These are phyloP conservation scores for Saprolegnia diclina DNA, from an alignment of 352 stramenopile genomes.

Conservation along the genomic window DNA sequence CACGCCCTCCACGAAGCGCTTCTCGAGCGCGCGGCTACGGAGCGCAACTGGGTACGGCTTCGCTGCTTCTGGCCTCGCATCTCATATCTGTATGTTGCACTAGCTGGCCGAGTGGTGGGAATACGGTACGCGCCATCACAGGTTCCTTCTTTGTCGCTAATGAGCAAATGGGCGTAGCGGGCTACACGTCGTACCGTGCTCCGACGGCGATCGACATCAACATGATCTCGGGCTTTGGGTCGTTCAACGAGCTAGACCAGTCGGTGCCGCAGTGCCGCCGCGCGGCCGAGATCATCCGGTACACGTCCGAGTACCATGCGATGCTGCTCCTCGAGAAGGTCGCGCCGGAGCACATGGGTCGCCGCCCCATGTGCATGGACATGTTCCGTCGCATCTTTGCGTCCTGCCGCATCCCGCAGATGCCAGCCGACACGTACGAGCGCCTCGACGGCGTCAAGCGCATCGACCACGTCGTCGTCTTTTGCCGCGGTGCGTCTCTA, in stretches of 20 bases:
- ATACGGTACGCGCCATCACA: slow-evolving; percentile 72
- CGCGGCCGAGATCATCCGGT: slow-evolving; percentile 55
- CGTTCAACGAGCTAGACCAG: slow-evolving; percentile 80
- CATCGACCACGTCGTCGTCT: slow-evolving; percentile 44
- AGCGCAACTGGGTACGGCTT: slow-evolving; percentile 53
- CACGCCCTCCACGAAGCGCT: slow-evolving; percentile 47
- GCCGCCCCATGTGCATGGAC: slow-evolving; percentile 83
- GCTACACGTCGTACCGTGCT: slow-evolving; percentile 56
- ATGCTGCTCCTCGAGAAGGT: slow-evolving; percentile 77
- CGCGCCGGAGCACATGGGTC: slow-evolving; percentile 81
- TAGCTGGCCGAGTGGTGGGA: slow-evolving; percentile 91
- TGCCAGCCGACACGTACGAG: slow-evolving; percentile 46
- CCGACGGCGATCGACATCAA: slow-evolving; percentile 90
- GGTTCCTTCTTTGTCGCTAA: slow-evolving; percentile 23
- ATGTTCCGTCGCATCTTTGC: slow-evolving; percentile 88
- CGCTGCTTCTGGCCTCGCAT: neutral
- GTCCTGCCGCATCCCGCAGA: slow-evolving; percentile 81
- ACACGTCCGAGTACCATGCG: slow-evolving; percentile 83
- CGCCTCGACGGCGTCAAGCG: slow-evolving; percentile 33
- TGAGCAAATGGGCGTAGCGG: neutral
- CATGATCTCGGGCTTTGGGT: slow-evolving; percentile 95
- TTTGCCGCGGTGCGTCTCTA: slow-evolving; percentile 36
- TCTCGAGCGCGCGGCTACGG: slow-evolving; percentile 38
- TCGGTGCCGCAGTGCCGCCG: slow-evolving; percentile 50
- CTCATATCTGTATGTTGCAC: neutral